Conservation (phyloP, 768 basidiomycete species). For the Agrocybe pediades region DNA sequence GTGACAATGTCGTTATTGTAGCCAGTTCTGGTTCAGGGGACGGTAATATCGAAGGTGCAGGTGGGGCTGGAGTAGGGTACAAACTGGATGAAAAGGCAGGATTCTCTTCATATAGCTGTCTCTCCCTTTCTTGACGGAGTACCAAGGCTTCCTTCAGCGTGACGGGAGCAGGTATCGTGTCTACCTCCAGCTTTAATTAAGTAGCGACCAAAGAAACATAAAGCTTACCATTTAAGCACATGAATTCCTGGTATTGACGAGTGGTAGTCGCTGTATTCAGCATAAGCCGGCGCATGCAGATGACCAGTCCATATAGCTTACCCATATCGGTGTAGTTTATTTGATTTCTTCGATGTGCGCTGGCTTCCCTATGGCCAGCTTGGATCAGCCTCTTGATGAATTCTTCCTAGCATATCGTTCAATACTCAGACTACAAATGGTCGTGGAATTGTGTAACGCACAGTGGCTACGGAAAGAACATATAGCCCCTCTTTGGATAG, state of each 20-base stretch:
- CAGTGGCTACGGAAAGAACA: conserved; percentile 75
- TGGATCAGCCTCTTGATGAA: conserved; percentile 78
- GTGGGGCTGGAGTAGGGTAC: conserved; percentile 23
- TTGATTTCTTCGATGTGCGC: conserved; percentile 53
- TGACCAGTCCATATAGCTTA: conserved; percentile 38
- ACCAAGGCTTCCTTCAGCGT: conserved; percentile 61
- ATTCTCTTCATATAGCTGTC: conserved; percentile 54
- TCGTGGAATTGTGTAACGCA: conserved; percentile 30
- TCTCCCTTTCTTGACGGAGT: conserved; percentile 30
- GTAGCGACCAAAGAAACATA: too few species aligned
- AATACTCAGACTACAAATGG: conserved; percentile 7
- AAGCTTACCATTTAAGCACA: conserved; percentile 66
- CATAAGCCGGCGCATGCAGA: conserved; percentile 4
- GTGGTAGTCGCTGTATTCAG: conserved; percentile 52
- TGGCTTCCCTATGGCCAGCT: conserved; percentile 69
- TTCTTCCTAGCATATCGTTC: conserved; percentile 63
- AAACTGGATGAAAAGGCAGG: conserved; percentile 43
- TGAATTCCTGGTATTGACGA: conserved; percentile 66
- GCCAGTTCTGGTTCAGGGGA: conserved; percentile 26
- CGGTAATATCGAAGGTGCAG: conserved; percentile 20
- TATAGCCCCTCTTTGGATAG: conserved; percentile 79
- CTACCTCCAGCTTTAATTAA: conserved; percentile 33
- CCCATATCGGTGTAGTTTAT: conserved; percentile 79
- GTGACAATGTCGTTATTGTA: conserved; percentile 15
- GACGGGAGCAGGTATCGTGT: conserved; percentile 67